Evolutionary conservation across 2,329 filamentous ascomycete species (phyloP).

Genomic region (Hypomyces perniciosus): DNA sequence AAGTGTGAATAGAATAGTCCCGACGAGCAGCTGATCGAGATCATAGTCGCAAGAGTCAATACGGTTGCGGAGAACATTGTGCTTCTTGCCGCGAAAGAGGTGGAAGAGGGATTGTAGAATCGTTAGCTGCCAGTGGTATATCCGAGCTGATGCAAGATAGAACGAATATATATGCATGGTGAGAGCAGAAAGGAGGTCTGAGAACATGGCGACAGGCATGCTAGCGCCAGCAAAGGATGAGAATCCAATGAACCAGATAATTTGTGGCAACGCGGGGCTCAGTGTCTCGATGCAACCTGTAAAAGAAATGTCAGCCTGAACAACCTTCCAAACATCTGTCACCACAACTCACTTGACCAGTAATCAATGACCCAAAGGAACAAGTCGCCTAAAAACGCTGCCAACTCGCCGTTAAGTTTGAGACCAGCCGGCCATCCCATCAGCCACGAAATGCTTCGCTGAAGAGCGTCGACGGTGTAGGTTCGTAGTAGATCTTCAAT

Average conservation of each 20-base stretch:
- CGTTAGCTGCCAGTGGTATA: conserved; percentile 97
- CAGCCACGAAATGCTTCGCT: conserved; percentile 86
- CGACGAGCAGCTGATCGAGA: conserved; percentile 89
- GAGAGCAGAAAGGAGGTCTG: conserved; percentile 82
- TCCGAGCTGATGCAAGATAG: conserved; percentile 91
- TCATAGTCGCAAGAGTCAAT: conserved; percentile 99
- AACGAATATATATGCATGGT: conserved; percentile 98
- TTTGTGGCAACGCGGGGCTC: conserved; percentile 70
- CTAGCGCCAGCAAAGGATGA: conserved; percentile 93
- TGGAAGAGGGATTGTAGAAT: conserved; percentile 98
- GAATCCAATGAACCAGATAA: conserved; percentile 90
- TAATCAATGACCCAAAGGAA: conserved; percentile 99
- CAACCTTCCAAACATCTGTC: not conserved
- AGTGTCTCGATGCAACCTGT: conserved; percentile 71
- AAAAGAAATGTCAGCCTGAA: conserved; percentile 18
- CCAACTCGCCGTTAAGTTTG: conserved; percentile 91
- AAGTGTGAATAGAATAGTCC: conserved; percentile 92
- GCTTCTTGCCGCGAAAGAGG: conserved; percentile 95
- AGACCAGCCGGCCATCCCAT: conserved; percentile 93
- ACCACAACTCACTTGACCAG: conserved; percentile 66
- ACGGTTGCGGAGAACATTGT: conserved; percentile 92
- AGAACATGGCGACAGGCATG: conserved; percentile 94
- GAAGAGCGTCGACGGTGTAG: conserved; percentile 85
- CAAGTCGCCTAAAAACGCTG: conserved; percentile 86
- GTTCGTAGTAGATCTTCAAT: conserved; percentile 69